Evolutionary conservation across 73 alveolate genomes (phyloP).

Genomic region (Blepharisma japonicum): DNA sequence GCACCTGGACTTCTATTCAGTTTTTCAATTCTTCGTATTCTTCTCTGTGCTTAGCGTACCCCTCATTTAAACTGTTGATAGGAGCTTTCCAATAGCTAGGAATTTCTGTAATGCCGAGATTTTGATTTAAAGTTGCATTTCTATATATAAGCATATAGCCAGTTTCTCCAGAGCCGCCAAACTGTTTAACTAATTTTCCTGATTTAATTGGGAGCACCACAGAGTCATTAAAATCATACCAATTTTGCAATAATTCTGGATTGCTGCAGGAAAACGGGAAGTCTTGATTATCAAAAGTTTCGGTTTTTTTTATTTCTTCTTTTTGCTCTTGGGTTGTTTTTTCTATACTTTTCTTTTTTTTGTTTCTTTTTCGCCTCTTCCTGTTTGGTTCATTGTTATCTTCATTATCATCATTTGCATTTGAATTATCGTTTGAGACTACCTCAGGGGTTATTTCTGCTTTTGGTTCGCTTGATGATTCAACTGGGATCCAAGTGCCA

Average conservation of each 20-base stretch:
- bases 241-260: conserved; percentile 68
- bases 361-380: conserved; percentile 32
- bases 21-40: conserved; percentile 67
- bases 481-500: conserved; percentile 81
- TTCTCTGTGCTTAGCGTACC: conserved; percentile 58
- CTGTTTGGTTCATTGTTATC: conserved; percentile 23
- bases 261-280: conserved; percentile 39
- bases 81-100: conserved; percentile 70
- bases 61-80: conserved; percentile 56
- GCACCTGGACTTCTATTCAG: conserved; percentile 43
- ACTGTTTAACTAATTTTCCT: conserved; percentile 76
- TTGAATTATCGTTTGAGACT: conserved; percentile 31
- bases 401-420: conserved; percentile 19
- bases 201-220: conserved; percentile 80
- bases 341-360: conserved; percentile 34
- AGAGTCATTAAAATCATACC: conserved; percentile 97
- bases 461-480: conserved; percentile 40
- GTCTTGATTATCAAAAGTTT: conserved; percentile 45
- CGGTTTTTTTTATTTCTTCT: conserved; percentile 30
- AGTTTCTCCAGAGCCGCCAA: conserved; percentile 88
- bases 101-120: conserved; percentile 42
- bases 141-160: conserved; percentile 93
- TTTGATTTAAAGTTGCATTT: conserved; percentile 39
- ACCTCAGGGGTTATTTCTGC: conserved; percentile 50
- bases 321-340: conserved; percentile 25